Percentiles rank a stretch among this genome's conserved stretches.
Conservation (phyloP, 257 asterid genomes). For the Solanum neorickii region DNA sequence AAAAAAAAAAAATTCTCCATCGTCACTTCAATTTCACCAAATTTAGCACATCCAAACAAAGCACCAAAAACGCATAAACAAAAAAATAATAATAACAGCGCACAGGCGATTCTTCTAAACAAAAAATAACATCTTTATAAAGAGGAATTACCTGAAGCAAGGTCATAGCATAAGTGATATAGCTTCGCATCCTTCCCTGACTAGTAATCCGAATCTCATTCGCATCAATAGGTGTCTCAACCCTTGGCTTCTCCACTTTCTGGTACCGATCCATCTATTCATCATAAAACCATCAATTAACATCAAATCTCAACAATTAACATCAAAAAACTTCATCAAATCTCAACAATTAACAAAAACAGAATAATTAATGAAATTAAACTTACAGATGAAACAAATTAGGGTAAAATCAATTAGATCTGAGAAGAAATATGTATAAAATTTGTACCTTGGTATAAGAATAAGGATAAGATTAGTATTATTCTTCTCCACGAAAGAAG, state of each 20-base stretch:
- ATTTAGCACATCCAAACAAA: background rate
- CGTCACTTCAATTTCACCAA: background rate
- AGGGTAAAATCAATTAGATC: background rate
- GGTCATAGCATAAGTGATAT: conserved; percentile 53
- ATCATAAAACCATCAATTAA: background rate
- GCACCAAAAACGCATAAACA: background rate
- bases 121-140: background rate
- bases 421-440: background rate
- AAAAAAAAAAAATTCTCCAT: background rate
- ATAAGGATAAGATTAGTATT: background rate
- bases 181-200: conserved; percentile 66
- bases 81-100: background rate
- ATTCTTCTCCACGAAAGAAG: conserved; percentile 13
- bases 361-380: background rate
- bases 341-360: background rate
- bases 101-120: background rate
- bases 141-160: conserved; percentile 27
- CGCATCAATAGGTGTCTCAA: conserved; percentile 44
- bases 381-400: background rate
- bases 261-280: conserved; percentile 60
- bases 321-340: background rate
- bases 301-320: background rate
- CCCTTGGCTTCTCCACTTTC: conserved; percentile 60
- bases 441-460: background rate
- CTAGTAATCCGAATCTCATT: conserved; percentile 73